A percentile compares a stretch with the other conserved stretches of the same genome.
Conservation (phyloP, 2,329 filamentous ascomycete genomes). For the Epichloe scottii region DNA sequence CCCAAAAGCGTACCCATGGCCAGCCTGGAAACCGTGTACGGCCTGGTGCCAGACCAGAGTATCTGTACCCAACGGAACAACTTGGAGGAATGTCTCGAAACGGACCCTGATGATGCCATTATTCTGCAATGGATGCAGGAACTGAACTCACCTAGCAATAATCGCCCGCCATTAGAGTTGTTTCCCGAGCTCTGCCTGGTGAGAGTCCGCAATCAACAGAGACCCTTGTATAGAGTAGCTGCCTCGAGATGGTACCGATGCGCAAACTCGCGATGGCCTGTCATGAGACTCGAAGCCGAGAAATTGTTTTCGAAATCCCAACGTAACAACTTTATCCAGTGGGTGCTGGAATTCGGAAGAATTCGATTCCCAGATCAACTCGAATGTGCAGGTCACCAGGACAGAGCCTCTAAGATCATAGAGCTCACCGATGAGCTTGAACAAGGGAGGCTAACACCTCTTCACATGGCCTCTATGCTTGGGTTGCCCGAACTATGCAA, state of each 20-base stretch:
- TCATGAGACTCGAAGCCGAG: slow-evolving; percentile 14
- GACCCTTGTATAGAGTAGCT: slow-evolving; percentile 12
- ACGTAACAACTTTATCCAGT: slow-evolving; percentile 22
- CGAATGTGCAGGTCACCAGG: slow-evolving; percentile 5
- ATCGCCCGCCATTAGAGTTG: slow-evolving; percentile 17
- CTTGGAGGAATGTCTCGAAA: background rate
- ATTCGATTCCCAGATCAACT: slow-evolving; percentile 16
- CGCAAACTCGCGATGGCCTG: slow-evolving; percentile 17
- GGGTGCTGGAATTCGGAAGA: slow-evolving; percentile 23
- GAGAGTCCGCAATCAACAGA: slow-evolving; percentile 9
- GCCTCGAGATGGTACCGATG: slow-evolving; percentile 16
- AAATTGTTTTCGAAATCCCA: slow-evolving; percentile 16
- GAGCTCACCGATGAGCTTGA: slow-evolving; percentile 19
- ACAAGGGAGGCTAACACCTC: slow-evolving; percentile 15
- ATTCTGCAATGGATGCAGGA: slow-evolving; percentile 1
- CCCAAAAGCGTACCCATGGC: too few relatives aligned
- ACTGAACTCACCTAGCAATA: slow-evolving; percentile 11
- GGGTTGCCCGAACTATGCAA: slow-evolving; percentile 18
- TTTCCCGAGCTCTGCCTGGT: slow-evolving; percentile 13
- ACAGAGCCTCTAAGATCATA: slow-evolving; percentile 11
- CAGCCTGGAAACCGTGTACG: background rate
- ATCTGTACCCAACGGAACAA: background rate
- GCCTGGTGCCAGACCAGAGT: background rate
- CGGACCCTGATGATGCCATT: background rate
- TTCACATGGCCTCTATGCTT: slow-evolving; percentile 24